Conservation (phyloP, 1,139 yeast genomes). For the Nakaseomyces delphensis region DNA sequence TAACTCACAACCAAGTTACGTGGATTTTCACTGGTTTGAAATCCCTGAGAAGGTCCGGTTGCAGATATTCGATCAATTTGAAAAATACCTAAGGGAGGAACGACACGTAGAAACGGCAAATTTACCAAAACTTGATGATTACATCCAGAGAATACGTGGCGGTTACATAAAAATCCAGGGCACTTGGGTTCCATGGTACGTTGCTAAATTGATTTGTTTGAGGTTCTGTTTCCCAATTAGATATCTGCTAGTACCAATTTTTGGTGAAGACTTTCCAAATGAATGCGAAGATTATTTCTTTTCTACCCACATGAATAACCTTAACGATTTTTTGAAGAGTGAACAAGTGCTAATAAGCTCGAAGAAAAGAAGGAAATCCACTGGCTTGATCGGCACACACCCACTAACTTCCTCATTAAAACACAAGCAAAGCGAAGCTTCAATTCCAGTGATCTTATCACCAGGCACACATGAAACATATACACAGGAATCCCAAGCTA, state of each 20-base stretch:
- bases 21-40: conserved; percentile 29
- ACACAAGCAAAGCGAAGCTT: neutral
- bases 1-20: conserved; percentile 17
- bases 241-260: conserved; percentile 66
- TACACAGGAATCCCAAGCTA: neutral
- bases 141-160: conserved; percentile 63
- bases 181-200: conserved; percentile 76
- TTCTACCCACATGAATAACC: neutral
- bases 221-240: conserved; percentile 75
- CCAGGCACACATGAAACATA: neutral
- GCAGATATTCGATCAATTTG: conserved; percentile 51
- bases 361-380: conserved; percentile 1
- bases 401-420: neutral
- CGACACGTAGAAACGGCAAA: conserved; percentile 14
- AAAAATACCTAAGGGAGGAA: conserved; percentile 43
- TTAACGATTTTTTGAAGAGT: conserved; percentile 3
- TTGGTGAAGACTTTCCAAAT: conserved; percentile 66
- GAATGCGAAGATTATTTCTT: conserved; percentile 39
- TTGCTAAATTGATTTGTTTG: conserved; percentile 61
- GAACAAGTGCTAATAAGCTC: neutral
- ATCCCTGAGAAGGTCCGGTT: conserved; percentile 28
- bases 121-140: conserved; percentile 6
- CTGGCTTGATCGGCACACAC: conserved; percentile 2
- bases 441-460: neutral
- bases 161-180: conserved; percentile 93